phyloP scores from a whole-genome alignment of 306 rosid genomes.

The Prunus fruticosa region DNA sequence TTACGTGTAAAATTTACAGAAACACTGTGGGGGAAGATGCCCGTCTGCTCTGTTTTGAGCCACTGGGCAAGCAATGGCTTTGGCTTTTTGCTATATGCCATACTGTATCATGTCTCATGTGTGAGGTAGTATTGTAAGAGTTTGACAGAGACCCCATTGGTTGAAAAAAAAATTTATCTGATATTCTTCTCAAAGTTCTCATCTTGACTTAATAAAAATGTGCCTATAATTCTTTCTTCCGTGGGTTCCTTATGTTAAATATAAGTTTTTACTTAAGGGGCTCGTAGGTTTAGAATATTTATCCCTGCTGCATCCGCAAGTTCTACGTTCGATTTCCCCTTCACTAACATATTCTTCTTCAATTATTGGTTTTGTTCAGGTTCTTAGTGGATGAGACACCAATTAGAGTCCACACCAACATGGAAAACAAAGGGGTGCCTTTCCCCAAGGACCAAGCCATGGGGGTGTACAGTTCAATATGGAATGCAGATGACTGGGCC shows the following conservation, averaged over 20 bases:
- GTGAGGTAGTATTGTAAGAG: neutral
- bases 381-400: slow-evolving; percentile 83
- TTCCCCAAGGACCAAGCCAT: slow-evolving; percentile 84
- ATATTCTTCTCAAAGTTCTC: neutral
- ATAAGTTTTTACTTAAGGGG: too few species aligned
- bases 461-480: slow-evolving; percentile 92
- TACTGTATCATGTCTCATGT: neutral
- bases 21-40: slow-evolving; percentile 12
- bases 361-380: slow-evolving; percentile 28
- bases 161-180: neutral
- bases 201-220: neutral
- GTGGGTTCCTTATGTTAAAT: neutral
- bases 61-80: neutral
- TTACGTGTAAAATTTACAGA: neutral
- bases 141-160: neutral
- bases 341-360: too few species aligned
- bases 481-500: slow-evolving; percentile 99
- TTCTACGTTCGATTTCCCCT: too few species aligned
- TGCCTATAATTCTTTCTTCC: neutral
- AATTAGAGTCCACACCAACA: slow-evolving; percentile 69
- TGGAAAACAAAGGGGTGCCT: slow-evolving; percentile 78
- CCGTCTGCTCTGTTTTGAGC: neutral
- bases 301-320: too few species aligned
- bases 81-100: neutral
- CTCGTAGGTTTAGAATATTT: too few species aligned